Conservation (phyloP, 805 yeast species). For the Candida palmyrensis region DNA sequence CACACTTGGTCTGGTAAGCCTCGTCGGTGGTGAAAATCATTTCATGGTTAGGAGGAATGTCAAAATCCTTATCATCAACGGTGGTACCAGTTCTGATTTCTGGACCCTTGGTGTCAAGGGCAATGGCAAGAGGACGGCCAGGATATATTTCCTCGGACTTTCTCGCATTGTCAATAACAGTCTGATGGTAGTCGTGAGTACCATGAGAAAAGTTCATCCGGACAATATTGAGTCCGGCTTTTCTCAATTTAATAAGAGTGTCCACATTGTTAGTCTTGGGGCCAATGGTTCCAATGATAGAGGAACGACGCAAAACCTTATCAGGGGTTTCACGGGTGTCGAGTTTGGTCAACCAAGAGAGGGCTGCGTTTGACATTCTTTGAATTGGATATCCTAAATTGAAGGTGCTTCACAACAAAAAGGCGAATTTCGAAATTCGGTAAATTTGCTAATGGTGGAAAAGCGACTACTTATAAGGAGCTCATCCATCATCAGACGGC, state of each 20-base stretch:
- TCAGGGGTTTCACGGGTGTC: constrained; percentile 72
- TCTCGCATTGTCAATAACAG: constrained; percentile 94
- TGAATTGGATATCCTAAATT: too few relatives aligned
- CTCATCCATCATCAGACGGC: constrained; percentile 5
- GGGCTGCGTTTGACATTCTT: constrained; percentile 38
- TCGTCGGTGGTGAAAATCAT: constrained; percentile 93
- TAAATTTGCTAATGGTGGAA: constrained; percentile 1
- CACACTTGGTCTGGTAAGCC: constrained; percentile 62
- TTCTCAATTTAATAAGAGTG: constrained; percentile 78
- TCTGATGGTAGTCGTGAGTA: constrained; percentile 94
- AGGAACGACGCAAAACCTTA: constrained; percentile 81
- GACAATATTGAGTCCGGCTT: constrained; percentile 96
- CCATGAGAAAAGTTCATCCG: constrained; percentile 99
- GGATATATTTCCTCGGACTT: constrained; percentile 84
- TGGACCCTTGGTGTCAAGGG: constrained; percentile 98
- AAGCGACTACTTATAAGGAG: too few relatives aligned
- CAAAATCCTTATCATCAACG: constrained; percentile 68
- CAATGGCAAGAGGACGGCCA: constrained; percentile 97
- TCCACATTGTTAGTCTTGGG: constrained; percentile 95
- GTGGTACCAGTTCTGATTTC: constrained; percentile 99
- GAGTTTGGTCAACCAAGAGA: constrained; percentile 81
- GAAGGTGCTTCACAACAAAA: neutral
- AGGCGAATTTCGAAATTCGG: too few relatives aligned
- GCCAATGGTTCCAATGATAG: constrained; percentile 98
- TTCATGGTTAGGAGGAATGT: constrained; percentile 81